Percentiles rank a stretch among this genome's conserved stretches.
These are phyloP conservation scores for Allantophomopsis lycopodina DNA, from an alignment of 2,329 filamentous ascomycete species.

Conservation along the genomic window DNA sequence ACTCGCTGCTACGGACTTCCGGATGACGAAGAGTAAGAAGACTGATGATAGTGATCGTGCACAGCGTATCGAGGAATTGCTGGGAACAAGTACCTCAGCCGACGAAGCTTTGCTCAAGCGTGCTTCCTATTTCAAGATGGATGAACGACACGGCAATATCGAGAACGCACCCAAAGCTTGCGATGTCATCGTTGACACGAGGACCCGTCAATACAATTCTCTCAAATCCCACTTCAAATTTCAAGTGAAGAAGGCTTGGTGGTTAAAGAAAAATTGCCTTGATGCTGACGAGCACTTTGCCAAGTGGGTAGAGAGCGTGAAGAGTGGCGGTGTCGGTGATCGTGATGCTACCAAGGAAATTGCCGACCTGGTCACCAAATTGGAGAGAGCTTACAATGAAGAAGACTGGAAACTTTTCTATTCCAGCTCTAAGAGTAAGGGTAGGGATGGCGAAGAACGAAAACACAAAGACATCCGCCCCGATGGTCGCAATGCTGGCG, in stretches of 20 bases:
- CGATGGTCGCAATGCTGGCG: too few species aligned
- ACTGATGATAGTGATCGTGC: slow-evolving; percentile 21
- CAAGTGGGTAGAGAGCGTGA: slow-evolving; percentile 16
- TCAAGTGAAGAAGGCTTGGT: slow-evolving; percentile 15
- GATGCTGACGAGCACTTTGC: slow-evolving; percentile 6
- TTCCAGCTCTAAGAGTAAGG: neutral
- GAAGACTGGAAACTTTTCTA: slow-evolving; percentile 19
- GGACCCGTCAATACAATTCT: slow-evolving; percentile 11
- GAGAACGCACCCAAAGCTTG: slow-evolving; percentile 17
- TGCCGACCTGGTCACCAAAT: too few species aligned
- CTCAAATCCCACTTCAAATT: slow-evolving; percentile 11
- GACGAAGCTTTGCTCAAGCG: slow-evolving; percentile 40
- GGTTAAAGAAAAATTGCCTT: slow-evolving; percentile 13
- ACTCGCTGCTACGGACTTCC: slow-evolving; percentile 33
- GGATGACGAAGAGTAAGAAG: slow-evolving; percentile 18
- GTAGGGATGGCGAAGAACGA: neutral
- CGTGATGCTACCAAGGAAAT: too few species aligned
- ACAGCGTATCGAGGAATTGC: slow-evolving; percentile 26
- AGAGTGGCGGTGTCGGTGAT: neutral
- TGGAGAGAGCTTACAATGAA: slow-evolving; percentile 5
- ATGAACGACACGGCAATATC: slow-evolving; percentile 12
- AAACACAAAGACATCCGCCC: too few species aligned
- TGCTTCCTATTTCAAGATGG: slow-evolving; percentile 21
- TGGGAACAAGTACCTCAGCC: slow-evolving; percentile 27
- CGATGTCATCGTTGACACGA: slow-evolving; percentile 16